Evolutionary conservation across 495 filamentous ascomycete genomes (phyloP).

Genomic region (Aspergillus biplanus): DNA sequence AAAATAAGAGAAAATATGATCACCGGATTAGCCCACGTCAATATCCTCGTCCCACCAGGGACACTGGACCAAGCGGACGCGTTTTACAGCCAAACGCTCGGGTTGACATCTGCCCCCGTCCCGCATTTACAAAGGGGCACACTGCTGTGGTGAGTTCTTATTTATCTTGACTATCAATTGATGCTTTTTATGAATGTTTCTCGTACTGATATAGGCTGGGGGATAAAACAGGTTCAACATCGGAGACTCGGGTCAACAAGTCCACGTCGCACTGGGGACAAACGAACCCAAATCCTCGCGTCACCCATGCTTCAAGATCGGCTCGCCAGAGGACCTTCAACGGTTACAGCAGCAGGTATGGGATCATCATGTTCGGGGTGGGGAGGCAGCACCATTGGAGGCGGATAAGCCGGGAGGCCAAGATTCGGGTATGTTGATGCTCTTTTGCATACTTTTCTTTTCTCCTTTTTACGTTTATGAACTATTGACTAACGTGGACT

Average conservation of each 20-base stretch:
- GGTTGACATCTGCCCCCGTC: conserved; percentile 52
- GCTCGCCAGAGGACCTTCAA: conserved; percentile 46
- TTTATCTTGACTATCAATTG: no score
- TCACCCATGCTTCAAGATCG: conserved; percentile 63
- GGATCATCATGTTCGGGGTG: conserved; percentile 54
- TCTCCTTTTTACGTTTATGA: neutral
- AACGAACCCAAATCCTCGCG: conserved; percentile 50
- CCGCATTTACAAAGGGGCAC: conserved; percentile 52
- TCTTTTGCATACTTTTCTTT: no score
- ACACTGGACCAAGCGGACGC: conserved; percentile 54
- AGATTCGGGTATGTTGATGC: conserved; percentile 48
- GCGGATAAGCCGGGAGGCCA: conserved; percentile 59
- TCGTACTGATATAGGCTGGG: neutral
- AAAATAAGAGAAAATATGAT: conserved; percentile 49
- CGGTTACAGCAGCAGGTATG: conserved; percentile 54
- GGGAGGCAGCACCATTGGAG: conserved; percentile 51
- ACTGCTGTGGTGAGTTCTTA: conserved; percentile 48
- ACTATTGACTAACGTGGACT: neutral
- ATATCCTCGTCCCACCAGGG: conserved; percentile 58
- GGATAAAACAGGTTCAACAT: conserved; percentile 51
- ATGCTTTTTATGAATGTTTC: no score
- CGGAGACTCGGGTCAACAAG: conserved; percentile 56
- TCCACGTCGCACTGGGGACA: conserved; percentile 58
- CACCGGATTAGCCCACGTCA: conserved; percentile 61
- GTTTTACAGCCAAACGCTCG: conserved; percentile 62